Evolutionary conservation across 768 basidiomycete genomes (phyloP), one percentile per base, ranked within the genome.

Genomic region (Porphyrellus cyaneotinctus): DNA sequence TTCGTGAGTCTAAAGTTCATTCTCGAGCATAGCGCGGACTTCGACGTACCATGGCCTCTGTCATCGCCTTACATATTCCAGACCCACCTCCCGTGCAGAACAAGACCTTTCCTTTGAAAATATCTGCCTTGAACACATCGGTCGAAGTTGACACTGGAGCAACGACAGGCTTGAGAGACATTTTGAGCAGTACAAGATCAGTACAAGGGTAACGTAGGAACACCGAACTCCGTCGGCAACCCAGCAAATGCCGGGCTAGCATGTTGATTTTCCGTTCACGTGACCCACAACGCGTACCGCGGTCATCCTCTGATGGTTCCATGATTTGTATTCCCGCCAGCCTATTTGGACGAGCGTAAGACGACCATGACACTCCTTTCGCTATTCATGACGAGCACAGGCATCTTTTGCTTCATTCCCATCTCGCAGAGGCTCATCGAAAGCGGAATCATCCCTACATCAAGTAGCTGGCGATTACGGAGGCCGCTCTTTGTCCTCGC

Each of bases 31-130:
- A 24, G 13, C 28, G 12, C n/a, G 15, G 26, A 32, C 31, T 12
- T 44, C 13, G 37, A 70, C 83, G 44, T 69, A 94, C 91, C 63
- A 95, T 75, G 20, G 85, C 80, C 64, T 91, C 82, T 32, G 88
- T 88, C 87, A 95, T 94, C 44, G 74, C 81, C 60, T 86, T 85
- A 74, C 94, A 92, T 72, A 99, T 97, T 15, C 95, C 95, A 53
- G 90, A 90, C 2, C 88, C 88, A 15, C 92, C 94, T 33, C 93
- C 94, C 0, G 93, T 95, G 72, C 88, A 92, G 71, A 91, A 89
- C 5, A 91, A 74, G 20, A 95, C 91, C 67, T 95, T 97, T 54
- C 88, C 92, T 57, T 84, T 82, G 82, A 95, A 95, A 28, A 97
- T 77, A 58, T 89, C 85, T 2, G 73, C 64, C 59, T 82, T 85